phyloP scores from a whole-genome alignment of 148 eudicot species.

The Diospyros lotus region DNA sequence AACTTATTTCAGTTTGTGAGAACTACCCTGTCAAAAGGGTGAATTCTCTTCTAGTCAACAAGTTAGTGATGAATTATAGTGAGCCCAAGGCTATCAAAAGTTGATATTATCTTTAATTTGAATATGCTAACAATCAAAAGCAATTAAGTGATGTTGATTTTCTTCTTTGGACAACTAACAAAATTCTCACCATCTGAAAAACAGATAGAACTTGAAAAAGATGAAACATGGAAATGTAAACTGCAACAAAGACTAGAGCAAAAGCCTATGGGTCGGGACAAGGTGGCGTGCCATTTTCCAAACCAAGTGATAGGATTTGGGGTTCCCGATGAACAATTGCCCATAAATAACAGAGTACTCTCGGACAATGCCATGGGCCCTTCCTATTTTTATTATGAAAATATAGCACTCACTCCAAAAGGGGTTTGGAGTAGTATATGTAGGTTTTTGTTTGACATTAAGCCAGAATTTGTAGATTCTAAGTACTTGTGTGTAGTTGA shows the following conservation, averaged over 20 bases:
- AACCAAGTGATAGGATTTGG: slow-evolving; percentile 86
- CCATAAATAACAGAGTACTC: slow-evolving; percentile 28
- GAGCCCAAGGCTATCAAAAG: not conserved
- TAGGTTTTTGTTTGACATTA: slow-evolving; percentile 54
- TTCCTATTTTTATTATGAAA: slow-evolving; percentile 80
- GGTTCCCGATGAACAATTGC: slow-evolving; percentile 32
- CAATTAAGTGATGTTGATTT: not conserved
- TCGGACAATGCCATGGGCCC: slow-evolving; percentile 59
- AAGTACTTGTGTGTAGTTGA: slow-evolving; percentile 68
- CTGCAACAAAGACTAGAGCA: too few relatives aligned
- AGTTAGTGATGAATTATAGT: not conserved
- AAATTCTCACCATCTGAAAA: not conserved
- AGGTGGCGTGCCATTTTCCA: slow-evolving; percentile 57
- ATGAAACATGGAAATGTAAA: not conserved
- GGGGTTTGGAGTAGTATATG: slow-evolving; percentile 87
- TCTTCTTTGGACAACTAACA: slow-evolving; percentile 16
- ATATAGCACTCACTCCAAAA: slow-evolving; percentile 79
- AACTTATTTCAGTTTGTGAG: slow-evolving; percentile 28
- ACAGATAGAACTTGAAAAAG: slow-evolving; percentile 21
- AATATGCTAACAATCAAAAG: not conserved
- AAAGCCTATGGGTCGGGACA: slow-evolving; percentile 18
- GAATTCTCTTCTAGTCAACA: not conserved
- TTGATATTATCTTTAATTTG: not conserved
- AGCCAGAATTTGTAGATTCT: slow-evolving; percentile 78
- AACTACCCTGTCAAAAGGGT: slow-evolving; percentile 20